phyloP scores from a whole-genome alignment of 176 grass and related monocot species.

The Oryza glaberrima region DNA sequence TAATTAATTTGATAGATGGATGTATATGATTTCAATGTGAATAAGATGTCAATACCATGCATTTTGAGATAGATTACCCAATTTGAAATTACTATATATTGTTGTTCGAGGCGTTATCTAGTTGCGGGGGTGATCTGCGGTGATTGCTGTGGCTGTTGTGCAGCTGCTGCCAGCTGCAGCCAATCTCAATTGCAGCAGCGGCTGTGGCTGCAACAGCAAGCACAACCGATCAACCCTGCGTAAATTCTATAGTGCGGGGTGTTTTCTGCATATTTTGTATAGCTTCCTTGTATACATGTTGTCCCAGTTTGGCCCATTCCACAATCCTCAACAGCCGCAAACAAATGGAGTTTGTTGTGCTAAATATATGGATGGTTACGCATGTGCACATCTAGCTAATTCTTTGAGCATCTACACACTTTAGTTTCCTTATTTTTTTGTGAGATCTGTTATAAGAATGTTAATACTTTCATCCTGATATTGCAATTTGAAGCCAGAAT shows the following conservation, averaged over 20 bases:
- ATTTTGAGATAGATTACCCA: not conserved
- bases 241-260: not conserved
- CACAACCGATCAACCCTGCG: no score
- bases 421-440: not conserved
- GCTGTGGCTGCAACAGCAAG: no score
- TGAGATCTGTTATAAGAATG: not conserved
- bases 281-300: not conserved
- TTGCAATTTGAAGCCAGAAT: not conserved
- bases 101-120: not conserved
- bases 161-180: no score
- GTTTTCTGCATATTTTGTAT: not conserved
- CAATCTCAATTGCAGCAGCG: no score
- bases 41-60: not conserved
- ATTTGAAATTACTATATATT: not conserved
- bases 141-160: no score
- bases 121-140: not conserved
- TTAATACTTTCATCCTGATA: not conserved
- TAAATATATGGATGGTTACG: conserved; percentile 3
- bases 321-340: not conserved
- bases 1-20: not conserved
- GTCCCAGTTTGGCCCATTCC: not conserved
- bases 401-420: not conserved
- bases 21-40: conserved; percentile 8
- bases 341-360: not conserved
- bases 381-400: not conserved